Conservation (phyloP, 306 rosid genomes). For the Sicyos baderoa region DNA sequence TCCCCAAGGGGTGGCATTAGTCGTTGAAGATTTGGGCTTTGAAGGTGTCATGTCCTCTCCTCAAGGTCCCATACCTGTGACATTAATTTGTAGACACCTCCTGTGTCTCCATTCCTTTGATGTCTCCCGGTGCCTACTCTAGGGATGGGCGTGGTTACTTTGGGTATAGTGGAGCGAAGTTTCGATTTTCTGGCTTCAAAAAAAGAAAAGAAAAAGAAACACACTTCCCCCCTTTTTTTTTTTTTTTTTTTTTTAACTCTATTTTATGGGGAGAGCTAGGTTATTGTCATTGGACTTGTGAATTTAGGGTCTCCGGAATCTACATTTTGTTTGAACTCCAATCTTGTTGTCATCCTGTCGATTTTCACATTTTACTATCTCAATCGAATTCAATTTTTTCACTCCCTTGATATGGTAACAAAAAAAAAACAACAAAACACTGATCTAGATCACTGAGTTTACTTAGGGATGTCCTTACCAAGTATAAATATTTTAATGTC, state of each 20-base stretch:
- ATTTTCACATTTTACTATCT: background rate
- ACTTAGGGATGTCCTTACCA: background rate
- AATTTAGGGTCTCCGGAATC: background rate
- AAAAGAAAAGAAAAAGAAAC: too few species aligned
- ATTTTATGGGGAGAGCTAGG: background rate
- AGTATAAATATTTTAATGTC: background rate
- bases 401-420: background rate
- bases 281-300: background rate
- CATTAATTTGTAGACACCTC: too few species aligned
- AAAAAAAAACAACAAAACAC: too few species aligned
- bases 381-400: background rate
- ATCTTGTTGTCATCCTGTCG: background rate
- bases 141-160: too few species aligned
- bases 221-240: background rate
- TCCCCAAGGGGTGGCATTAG: too few species aligned
- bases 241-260: background rate
- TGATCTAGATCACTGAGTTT: background rate
- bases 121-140: too few species aligned
- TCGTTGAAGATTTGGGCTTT: too few species aligned
- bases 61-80: too few species aligned
- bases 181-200: too few species aligned
- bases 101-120: too few species aligned
- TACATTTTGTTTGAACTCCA: background rate
- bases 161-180: too few species aligned
- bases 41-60: too few species aligned